A percentile compares a stretch with the other conserved stretches of the same genome.
Evolutionary conservation across 768 basidiomycete genomes (phyloP).

Genomic region (Mycena crocata): DNA sequence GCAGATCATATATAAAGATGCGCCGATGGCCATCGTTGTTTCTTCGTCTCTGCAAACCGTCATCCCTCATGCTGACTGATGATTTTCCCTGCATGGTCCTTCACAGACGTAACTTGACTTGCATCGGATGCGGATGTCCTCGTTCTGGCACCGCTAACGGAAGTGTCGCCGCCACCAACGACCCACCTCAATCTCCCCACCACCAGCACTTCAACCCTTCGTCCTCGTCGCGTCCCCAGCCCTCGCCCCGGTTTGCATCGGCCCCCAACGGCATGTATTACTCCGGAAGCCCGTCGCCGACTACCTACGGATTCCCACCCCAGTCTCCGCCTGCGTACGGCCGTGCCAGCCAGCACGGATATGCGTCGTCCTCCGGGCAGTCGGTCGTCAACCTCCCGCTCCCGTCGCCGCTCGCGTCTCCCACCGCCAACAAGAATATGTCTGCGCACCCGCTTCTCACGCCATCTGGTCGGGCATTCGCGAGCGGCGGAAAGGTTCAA

Average conservation of each 20-base stretch:
- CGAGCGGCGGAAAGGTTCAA: conserved; percentile 81
- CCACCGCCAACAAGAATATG: conserved; percentile 22
- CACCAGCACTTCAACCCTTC: conserved; percentile 15
- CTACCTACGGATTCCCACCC: conserved; percentile 16
- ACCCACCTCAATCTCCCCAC: conserved; percentile 45
- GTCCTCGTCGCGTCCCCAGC: conserved; percentile 17
- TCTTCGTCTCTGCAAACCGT: neutral
- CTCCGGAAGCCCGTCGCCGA: conserved; percentile 22
- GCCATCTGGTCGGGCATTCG: conserved; percentile 84
- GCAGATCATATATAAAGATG: conserved; percentile 25
- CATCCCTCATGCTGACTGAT: conserved; percentile 54
- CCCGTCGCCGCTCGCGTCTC: conserved; percentile 21
- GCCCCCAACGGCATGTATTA: conserved; percentile 25
- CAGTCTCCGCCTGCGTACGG: conserved; percentile 14
- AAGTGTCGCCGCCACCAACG: conserved; percentile 38
- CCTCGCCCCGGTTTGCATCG: conserved; percentile 30
- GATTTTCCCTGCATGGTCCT: conserved; percentile 62
- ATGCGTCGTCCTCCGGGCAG: conserved; percentile 1
- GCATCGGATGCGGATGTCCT: conserved; percentile 82
- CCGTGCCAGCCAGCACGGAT: conserved; percentile 1
- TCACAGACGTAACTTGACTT: conserved; percentile 78
- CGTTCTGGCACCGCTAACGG: conserved; percentile 48
- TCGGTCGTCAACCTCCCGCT: conserved; percentile 22
- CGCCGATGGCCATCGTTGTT: conserved; percentile 32
- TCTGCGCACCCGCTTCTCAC: conserved; percentile 63